Evolutionary conservation across 1,284 basidiomycete species (phyloP).

Genomic region (Cronartium quercuum): DNA sequence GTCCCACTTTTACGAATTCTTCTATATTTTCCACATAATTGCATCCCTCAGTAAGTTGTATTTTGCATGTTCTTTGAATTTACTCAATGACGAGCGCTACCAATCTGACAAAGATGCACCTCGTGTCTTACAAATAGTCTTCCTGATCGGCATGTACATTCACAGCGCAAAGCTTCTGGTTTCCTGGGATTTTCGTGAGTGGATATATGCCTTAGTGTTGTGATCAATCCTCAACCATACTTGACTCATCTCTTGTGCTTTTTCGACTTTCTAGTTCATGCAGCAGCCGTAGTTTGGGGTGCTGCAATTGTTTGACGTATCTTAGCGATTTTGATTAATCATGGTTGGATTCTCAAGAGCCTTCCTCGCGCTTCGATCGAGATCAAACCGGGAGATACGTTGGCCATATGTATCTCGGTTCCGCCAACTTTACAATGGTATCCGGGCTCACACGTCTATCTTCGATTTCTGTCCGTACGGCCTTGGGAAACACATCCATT

Average conservation of each 20-base stretch:
- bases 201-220: background rate
- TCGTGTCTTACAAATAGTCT: slow-evolving; percentile 1
- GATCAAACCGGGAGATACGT: slow-evolving; percentile 47
- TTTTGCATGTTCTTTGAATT: background rate
- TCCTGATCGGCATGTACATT: slow-evolving; percentile 27
- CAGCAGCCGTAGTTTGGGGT: slow-evolving; percentile 25
- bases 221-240: background rate
- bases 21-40: slow-evolving; percentile 29
- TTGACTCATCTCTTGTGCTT: background rate
- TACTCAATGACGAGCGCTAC: background rate
- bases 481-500: slow-evolving; percentile 51
- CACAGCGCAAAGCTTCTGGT: slow-evolving; percentile 7
- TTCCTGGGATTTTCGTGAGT: slow-evolving; percentile 17
- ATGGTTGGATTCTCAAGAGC: slow-evolving; percentile 41
- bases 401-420: slow-evolving; percentile 48
- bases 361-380: slow-evolving; percentile 46
- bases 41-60: slow-evolving; percentile 19
- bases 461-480: slow-evolving; percentile 49
- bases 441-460: slow-evolving; percentile 53
- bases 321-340: slow-evolving; percentile 5
- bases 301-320: slow-evolving; percentile 15
- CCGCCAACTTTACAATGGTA: slow-evolving; percentile 48
- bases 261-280: slow-evolving; percentile 15
- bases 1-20: slow-evolving; percentile 31
- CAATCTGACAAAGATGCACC: background rate